Evolutionary conservation across 2,329 filamentous ascomycete genomes (phyloP).

Genomic region (Trichoderma endophyticum): DNA sequence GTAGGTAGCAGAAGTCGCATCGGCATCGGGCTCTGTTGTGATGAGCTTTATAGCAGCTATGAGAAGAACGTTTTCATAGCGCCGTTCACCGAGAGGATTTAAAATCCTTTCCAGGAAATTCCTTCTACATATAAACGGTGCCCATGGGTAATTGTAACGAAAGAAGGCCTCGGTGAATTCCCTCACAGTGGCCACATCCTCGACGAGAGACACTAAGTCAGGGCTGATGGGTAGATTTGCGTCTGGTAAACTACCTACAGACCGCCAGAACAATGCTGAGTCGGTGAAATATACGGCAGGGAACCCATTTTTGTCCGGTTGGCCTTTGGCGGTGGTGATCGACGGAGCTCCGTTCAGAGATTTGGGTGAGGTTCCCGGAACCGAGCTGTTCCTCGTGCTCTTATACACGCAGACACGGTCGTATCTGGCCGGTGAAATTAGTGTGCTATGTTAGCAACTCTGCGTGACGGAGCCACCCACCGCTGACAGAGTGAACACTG

Average conservation of each 20-base stretch:
- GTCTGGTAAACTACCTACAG: background rate
- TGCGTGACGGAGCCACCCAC: background rate
- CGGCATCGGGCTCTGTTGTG: background rate
- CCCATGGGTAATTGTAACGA: background rate
- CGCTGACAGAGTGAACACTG: background rate
- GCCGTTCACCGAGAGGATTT: background rate
- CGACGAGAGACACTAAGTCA: background rate
- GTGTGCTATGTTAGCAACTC: background rate
- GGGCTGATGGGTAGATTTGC: background rate
- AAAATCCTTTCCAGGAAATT: background rate
- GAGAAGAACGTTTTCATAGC: background rate
- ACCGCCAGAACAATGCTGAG: background rate
- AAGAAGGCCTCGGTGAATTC: background rate
- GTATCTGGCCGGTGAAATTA: background rate
- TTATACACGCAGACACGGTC: background rate
- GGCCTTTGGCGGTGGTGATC: background rate
- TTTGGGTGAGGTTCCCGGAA: no score
- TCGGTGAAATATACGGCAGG: background rate
- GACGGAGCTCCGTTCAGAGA: background rate
- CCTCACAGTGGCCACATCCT: background rate
- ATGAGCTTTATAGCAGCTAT: background rate
- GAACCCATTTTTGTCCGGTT: background rate
- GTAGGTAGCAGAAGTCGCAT: background rate
- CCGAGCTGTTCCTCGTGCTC: no score
- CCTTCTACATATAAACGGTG: background rate